Percentiles rank a stretch among this genome's conserved stretches.
Conservation (phyloP, 192 early-diverging fungal genomes). For the Pilobolus umbonatus region DNA sequence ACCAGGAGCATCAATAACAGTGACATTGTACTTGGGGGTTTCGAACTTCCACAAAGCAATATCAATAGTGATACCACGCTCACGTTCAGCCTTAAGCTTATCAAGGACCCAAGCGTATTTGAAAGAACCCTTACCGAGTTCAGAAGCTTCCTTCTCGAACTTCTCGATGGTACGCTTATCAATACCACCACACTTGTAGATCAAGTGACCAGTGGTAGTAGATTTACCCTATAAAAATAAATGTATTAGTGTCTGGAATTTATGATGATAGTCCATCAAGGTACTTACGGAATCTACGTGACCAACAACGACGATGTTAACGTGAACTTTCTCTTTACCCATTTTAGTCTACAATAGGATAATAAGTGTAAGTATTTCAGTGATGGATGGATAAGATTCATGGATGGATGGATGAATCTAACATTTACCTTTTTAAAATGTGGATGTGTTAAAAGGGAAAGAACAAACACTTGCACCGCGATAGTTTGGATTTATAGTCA, state of each 20-base stretch:
- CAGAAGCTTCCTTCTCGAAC: slow-evolving; percentile 98
- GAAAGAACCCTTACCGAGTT: slow-evolving; percentile 99
- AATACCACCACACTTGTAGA: slow-evolving; percentile 99
- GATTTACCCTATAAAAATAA: slow-evolving; percentile 76
- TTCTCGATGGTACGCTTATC: slow-evolving; percentile 99
- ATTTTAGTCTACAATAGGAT: slow-evolving; percentile 4
- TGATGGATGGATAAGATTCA: slow-evolving; percentile 1
- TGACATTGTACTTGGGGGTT: slow-evolving; percentile 94
- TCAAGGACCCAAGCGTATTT: slow-evolving; percentile 99
- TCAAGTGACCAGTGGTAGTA: slow-evolving; percentile 99
- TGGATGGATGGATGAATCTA: slow-evolving; percentile 4
- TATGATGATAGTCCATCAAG: no score
- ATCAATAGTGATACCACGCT: slow-evolving; percentile 99
- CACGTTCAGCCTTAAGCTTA: slow-evolving; percentile 99
- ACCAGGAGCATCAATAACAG: slow-evolving; percentile 98
- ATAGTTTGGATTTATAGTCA: no score
- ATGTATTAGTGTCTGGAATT: neutral
- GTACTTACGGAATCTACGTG: slow-evolving; percentile 97
- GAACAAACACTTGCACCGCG: neutral
- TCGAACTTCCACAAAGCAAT: slow-evolving; percentile 97
- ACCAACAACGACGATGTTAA: slow-evolving; percentile 95
- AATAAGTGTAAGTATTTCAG: neutral
- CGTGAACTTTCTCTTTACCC: slow-evolving; percentile 84
- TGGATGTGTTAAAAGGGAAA: neutral
- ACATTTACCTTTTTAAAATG: slow-evolving; percentile 1